Evolutionary conservation across 2,329 filamentous ascomycete species (phyloP).

Genomic region (Apiospora hydei): DNA sequence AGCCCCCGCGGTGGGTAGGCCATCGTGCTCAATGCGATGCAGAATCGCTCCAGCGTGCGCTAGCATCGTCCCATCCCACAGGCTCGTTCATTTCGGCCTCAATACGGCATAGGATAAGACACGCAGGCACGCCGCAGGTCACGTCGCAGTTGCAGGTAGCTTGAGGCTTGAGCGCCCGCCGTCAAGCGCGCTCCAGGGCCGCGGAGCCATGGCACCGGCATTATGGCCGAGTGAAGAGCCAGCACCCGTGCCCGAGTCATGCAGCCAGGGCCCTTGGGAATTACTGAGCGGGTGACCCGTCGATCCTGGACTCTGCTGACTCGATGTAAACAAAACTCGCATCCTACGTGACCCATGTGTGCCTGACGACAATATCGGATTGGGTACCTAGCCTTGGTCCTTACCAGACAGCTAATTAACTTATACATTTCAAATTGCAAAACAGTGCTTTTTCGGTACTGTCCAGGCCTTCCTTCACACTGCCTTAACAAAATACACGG

Average conservation of each 20-base stretch:
- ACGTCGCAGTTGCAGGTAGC: not conserved
- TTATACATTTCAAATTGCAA: not conserved
- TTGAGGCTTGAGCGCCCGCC: not conserved
- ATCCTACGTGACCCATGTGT: too few species aligned
- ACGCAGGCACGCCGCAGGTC: not conserved
- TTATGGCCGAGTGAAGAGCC: not conserved
- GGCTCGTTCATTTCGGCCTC: constrained; percentile 1
- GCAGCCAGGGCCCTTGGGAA: not conserved
- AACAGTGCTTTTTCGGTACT: not conserved
- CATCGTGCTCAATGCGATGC: not conserved
- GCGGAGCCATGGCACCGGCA: not conserved
- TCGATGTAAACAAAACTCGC: not conserved
- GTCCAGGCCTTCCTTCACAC: too few species aligned
- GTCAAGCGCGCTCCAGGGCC: not conserved
- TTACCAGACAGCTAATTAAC: not conserved
- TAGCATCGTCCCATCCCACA: not conserved
- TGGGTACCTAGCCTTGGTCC: not conserved
- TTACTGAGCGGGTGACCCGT: not conserved
- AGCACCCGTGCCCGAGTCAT: constrained; percentile 5
- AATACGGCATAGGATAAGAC: not conserved
- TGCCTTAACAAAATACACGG: not conserved
- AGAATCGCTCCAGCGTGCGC: not conserved
- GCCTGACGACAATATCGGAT: not conserved
- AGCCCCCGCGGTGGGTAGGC: not conserved
- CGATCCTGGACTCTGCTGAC: not conserved